A percentile compares a stretch with the other conserved stretches of the same genome.
Evolutionary conservation across 2,329 filamentous ascomycete genomes (phyloP).

Genomic region (Trichoderma sp.): DNA sequence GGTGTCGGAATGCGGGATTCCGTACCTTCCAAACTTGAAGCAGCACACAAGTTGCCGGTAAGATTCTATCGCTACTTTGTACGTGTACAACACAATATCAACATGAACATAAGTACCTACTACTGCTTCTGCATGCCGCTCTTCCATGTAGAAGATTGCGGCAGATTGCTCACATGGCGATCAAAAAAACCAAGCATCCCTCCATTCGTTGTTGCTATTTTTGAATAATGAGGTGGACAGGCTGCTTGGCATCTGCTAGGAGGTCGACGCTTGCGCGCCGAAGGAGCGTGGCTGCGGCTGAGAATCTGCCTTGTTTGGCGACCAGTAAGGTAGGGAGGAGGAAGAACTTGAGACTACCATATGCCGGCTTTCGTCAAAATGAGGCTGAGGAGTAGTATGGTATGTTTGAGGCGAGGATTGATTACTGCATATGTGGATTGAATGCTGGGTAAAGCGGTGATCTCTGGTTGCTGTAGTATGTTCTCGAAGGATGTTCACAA

Average conservation of each 20-base stretch:
- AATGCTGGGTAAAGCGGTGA: no score
- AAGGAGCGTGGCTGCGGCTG: constrained; percentile 9
- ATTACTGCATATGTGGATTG: no score
- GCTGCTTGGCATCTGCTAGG: background rate
- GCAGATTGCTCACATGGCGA: no score
- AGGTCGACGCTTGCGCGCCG: background rate
- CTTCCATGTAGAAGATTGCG: no score
- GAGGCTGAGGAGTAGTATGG: background rate
- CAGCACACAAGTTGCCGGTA: no score
- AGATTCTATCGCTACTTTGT: no score
- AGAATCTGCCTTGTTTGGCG: background rate
- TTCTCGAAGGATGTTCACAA: no score
- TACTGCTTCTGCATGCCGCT: no score
- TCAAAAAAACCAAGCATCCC: no score
- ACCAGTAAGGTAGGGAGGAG: background rate
- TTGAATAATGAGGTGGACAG: background rate
- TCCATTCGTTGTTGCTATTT: background rate
- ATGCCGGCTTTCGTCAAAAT: background rate
- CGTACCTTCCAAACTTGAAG: constrained; percentile 1
- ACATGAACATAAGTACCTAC: no score
- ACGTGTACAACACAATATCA: no score
- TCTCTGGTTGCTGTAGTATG: no score
- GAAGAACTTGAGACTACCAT: background rate
- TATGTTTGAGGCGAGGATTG: background rate
- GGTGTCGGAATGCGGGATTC: constrained; percentile 5